Percentiles rank a stretch among this genome's conserved stretches.
These are phyloP conservation scores for Monosporascus sp. DNA, from an alignment of 2,329 filamentous ascomycete genomes.

Conservation along the genomic window DNA sequence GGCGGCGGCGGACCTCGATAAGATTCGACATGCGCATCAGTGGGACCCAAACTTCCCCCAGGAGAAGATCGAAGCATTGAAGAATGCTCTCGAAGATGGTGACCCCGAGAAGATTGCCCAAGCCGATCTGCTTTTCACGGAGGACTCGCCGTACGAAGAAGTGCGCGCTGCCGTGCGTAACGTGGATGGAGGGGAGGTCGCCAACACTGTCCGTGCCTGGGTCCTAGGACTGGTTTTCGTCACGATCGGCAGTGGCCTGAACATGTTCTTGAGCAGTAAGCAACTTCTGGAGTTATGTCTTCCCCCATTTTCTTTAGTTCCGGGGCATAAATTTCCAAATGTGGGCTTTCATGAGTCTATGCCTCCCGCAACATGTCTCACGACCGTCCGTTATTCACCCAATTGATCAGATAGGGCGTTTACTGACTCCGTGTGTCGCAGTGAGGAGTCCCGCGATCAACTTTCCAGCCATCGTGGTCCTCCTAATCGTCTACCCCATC, in stretches of 20 bases:
- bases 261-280: constrained; percentile 32
- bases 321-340: too few species aligned
- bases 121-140: constrained; percentile 26
- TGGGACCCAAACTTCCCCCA: constrained; percentile 30
- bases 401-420: too few species aligned
- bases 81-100: constrained; percentile 25
- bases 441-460: constrained; percentile 30
- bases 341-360: too few species aligned
- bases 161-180: constrained; percentile 40
- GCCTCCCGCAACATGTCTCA: too few species aligned
- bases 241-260: constrained; percentile 34
- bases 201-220: constrained; percentile 40
- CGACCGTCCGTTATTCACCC: too few species aligned
- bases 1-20: constrained; percentile 22
- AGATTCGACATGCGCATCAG: constrained; percentile 27
- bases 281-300: too few species aligned
- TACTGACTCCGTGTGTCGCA: too few species aligned
- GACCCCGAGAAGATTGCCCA: constrained; percentile 26
- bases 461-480: constrained; percentile 33
- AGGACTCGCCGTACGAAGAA: constrained; percentile 34
- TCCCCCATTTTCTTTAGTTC: too few species aligned
- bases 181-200: constrained; percentile 36
- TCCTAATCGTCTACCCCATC: constrained; percentile 37
- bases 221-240: constrained; percentile 39
- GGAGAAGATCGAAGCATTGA: constrained; percentile 27